Evolutionary conservation across 2,329 filamentous ascomycete species (phyloP).

Genomic region (Talaromyces amestolkiae): DNA sequence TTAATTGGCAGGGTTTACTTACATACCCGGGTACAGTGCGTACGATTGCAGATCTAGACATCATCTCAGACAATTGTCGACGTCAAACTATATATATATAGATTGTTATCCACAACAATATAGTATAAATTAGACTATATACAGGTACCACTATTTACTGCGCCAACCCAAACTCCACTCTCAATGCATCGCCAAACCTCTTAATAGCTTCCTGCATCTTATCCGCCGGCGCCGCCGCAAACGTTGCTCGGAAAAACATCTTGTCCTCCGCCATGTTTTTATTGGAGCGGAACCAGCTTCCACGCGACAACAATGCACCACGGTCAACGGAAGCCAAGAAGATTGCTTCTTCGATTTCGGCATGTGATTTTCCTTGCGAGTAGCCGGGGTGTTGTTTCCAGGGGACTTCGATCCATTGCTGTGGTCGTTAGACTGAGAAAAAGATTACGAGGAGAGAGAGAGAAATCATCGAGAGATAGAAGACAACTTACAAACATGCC

Average conservation of each 20-base stretch:
- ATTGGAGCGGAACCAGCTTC: constrained; percentile 88
- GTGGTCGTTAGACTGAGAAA: constrained; percentile 10
- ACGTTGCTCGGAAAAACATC: constrained; percentile 87
- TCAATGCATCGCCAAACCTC: constrained; percentile 73
- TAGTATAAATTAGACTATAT: not conserved
- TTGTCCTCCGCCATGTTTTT: constrained; percentile 57
- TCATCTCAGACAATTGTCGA: not conserved
- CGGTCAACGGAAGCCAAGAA: constrained; percentile 73
- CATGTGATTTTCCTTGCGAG: constrained; percentile 37
- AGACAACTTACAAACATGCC: constrained; percentile 83
- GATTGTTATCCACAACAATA: not conserved
- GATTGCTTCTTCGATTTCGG: constrained; percentile 75
- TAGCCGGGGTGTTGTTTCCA: constrained; percentile 46
- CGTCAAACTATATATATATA: not conserved
- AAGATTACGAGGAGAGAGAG: not conserved
- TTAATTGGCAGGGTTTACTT: no score
- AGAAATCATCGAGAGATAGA: not conserved
- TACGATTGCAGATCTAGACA: not conserved
- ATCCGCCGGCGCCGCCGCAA: constrained; percentile 71
- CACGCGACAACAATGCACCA: constrained; percentile 76
- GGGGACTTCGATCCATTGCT: constrained; percentile 51
- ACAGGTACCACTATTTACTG: not conserved
- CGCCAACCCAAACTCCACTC: constrained; percentile 55
- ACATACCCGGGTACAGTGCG: no score
- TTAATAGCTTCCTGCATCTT: constrained; percentile 70